A percentile compares a stretch with the other conserved stretches of the same genome.
phyloP scores from a whole-genome alignment of 805 yeast species.

The Ascoidea tarda region DNA sequence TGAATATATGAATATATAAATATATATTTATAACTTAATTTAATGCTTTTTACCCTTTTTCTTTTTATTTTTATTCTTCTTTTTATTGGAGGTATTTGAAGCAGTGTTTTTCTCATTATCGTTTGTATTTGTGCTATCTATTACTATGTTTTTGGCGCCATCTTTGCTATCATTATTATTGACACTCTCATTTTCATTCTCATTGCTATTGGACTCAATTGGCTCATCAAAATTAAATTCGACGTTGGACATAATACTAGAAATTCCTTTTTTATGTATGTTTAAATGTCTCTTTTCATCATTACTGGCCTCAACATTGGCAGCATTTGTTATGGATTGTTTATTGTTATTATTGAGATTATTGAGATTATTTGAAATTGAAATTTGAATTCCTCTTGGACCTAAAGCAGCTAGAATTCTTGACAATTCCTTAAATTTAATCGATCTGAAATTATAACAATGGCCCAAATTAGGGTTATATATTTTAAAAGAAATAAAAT shows the following conservation, averaged over 20 bases:
- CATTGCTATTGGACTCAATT: neutral
- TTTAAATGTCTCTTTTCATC: neutral
- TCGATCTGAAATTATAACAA: constrained; percentile 41
- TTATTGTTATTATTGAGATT: too few species aligned
- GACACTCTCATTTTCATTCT: too few species aligned
- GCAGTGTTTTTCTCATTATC: neutral
- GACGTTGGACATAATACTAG: neutral
- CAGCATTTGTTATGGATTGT: constrained; percentile 3
- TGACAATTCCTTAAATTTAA: constrained; percentile 58
- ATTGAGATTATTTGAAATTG: constrained; percentile 2
- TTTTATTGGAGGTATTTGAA: neutral
- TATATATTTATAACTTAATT: neutral
- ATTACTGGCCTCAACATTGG: constrained; percentile 11
- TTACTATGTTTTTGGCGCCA: neutral
- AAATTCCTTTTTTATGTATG: neutral
- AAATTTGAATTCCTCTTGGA: constrained; percentile 40
- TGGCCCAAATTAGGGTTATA: constrained; percentile 53
- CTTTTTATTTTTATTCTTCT: neutral
- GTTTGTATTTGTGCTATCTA: neutral
- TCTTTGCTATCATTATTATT: neutral
- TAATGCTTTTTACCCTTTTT: neutral
- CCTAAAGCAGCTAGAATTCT: constrained; percentile 63
- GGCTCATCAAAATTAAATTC: neutral
- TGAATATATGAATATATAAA: neutral
- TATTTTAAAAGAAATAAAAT: constrained; percentile 39